A percentile compares a stretch with the other conserved stretches of the same genome.
Evolutionary conservation across 1,139 yeast species (phyloP).

Genomic region (Debaryomycetaceae sp.): DNA sequence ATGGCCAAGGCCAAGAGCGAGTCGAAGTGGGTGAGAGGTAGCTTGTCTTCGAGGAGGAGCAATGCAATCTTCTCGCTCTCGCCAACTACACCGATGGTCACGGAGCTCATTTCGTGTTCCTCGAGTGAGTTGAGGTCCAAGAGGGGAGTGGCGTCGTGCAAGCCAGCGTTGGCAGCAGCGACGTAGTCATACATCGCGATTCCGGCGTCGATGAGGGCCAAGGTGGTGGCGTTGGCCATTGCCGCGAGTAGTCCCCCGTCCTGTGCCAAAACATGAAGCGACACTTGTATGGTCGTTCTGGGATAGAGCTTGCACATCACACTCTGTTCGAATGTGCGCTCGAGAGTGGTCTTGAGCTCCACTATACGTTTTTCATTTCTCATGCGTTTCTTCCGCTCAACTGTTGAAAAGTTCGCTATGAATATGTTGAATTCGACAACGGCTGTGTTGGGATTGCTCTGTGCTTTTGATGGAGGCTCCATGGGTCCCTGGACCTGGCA

Average conservation of each 20-base stretch:
- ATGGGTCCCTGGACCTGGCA: conserved; percentile 88
- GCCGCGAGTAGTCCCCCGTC: conserved; percentile 88
- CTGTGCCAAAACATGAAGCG: conserved; percentile 75
- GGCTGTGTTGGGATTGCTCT: conserved; percentile 46
- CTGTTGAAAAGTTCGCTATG: conserved; percentile 78
- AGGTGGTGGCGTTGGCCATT: conserved; percentile 81
- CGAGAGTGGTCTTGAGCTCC: conserved; percentile 72
- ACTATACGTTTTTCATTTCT: conserved; percentile 68
- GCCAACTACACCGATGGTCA: conserved; percentile 85
- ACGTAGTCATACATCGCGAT: conserved; percentile 92
- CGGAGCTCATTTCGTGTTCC: conserved; percentile 74
- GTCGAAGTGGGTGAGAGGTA: conserved; percentile 80
- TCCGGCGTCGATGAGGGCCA: conserved; percentile 93
- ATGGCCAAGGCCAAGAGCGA: conserved; percentile 77
- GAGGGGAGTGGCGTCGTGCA: conserved; percentile 71
- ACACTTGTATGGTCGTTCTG: conserved; percentile 71
- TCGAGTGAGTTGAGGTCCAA: conserved; percentile 81
- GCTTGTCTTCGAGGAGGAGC: conserved; percentile 74
- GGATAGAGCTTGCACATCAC: conserved; percentile 75
- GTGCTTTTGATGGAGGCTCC: conserved; percentile 64
- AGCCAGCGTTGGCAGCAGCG: conserved; percentile 75
- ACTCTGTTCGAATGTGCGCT: conserved; percentile 78
- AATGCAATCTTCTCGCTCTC: conserved; percentile 73
- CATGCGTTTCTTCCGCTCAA: conserved; percentile 65
- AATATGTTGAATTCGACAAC: conserved; percentile 62